Evolutionary conservation across 176 grass and related monocot genomes (phyloP), one percentile per base, ranked within the genome.

Genomic region (Zea mays): DNA sequence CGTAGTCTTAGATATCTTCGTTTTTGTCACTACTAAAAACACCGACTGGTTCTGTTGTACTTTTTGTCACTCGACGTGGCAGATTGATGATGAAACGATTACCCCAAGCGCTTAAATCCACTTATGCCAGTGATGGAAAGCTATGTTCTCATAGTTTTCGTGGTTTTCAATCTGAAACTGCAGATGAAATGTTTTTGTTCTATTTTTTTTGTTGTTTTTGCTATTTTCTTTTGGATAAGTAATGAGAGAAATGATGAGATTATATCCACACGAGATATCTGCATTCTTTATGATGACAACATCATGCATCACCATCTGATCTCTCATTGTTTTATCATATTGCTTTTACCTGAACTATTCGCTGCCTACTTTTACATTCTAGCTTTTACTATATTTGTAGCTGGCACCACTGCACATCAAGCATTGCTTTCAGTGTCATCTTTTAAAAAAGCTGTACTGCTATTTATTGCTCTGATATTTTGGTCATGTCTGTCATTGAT

Each of bases 231-330:
- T 51, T 27, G 27, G 5, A 37, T 17, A 5, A 17, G 3, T 36
- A n/a, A 51, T 33, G 44, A 14, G 59, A 36, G 70, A 42, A 78
- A 44, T 67, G 88, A 86, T 86, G 88, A 90, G 72, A 73, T 17
- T 3, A 78, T 69, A 82, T 74, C 83, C 83, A 86, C 81, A 86
- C 74, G 52, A 74, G 39, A 82, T 79, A 83, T 90, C 88, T 83
- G 88, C 39, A 90, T 62, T 74, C 37, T 39, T 21, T 61, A n/a
- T 89, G 87, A 85, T 89, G 87, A 82, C 55, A 7, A 78, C 38
- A 69, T 62, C 78, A 86, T 86, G 87, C 79, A 89, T 74, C 78
- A 89, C 87, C 87, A 89, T 89, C 83, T 85, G 87, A 89, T 85
- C 87, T 85, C 87, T 46, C 11, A 34, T 62, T 8, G 9, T 8